A percentile compares a stretch with the other conserved stretches of the same genome.
phyloP scores from a whole-genome alignment of 768 basidiomycete genomes.

The Psilocybe cubensis region DNA sequence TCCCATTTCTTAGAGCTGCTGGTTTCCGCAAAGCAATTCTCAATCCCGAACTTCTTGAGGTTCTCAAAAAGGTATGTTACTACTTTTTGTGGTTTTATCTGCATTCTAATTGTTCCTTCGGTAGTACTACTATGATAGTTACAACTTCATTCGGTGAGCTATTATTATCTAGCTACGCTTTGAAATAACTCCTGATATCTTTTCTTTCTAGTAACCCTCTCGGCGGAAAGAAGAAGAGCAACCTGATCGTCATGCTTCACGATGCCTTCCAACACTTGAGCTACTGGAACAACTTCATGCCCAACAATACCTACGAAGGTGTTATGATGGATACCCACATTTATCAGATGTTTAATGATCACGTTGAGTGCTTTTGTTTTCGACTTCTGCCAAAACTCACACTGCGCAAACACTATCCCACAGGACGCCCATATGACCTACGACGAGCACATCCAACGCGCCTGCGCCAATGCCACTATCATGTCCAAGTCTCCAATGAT shows the following conservation, averaged over 20 bases:
- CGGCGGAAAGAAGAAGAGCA: slow-evolving; percentile 57
- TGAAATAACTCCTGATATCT: slow-evolving; percentile 7
- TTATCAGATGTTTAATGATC: slow-evolving; percentile 69
- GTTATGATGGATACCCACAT: slow-evolving; percentile 82
- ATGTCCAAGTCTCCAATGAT: not conserved
- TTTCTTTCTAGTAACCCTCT: slow-evolving; percentile 38
- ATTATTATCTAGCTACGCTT: not conserved
- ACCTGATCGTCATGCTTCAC: slow-evolving; percentile 66
- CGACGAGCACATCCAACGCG: slow-evolving; percentile 41
- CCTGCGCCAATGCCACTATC: not conserved
- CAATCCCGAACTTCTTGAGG: slow-evolving; percentile 41
- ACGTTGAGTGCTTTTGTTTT: slow-evolving; percentile 36
- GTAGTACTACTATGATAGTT: slow-evolving; percentile 77
- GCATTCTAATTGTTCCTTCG: not conserved
- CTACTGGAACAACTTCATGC: slow-evolving; percentile 69
- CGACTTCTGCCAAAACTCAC: not conserved
- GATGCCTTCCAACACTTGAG: slow-evolving; percentile 78
- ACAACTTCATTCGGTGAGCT: slow-evolving; percentile 63
- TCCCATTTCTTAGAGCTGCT: slow-evolving; percentile 54
- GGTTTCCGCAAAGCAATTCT: slow-evolving; percentile 53
- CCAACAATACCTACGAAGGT: slow-evolving; percentile 51
- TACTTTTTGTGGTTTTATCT: not conserved
- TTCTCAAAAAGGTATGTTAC: slow-evolving; percentile 41
- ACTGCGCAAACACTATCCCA: not conserved
- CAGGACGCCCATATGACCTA: slow-evolving; percentile 46